Evolutionary conservation across 768 basidiomycete species (phyloP), one percentile per base, ranked within the genome.

Genomic region (Xerocomellus chrysenteron): DNA sequence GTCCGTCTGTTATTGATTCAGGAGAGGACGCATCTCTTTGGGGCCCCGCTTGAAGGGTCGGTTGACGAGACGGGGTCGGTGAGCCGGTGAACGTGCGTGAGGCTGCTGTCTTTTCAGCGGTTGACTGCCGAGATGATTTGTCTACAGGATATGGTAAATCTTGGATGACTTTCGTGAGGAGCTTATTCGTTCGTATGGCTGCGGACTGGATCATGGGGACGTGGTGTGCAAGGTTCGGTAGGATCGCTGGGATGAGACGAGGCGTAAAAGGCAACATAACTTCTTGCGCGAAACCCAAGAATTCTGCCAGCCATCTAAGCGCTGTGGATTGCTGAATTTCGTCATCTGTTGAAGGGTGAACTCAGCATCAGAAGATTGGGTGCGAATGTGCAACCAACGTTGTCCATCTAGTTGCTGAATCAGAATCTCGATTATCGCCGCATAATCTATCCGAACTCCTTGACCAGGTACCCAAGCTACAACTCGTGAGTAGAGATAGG

Each of bases 181-280:
- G 81, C 60, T 90, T 88, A 68, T 98, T 98, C 39, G 94, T 94
- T 35, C 87, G 83, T 44, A 84, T 80, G 1, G 97, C 97, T 4
- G 88, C 90, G 1, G 85, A 80, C 65, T 95, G 92, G 57, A 98
- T 98, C 80, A 88, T 88, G 1, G 84, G 77, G 47, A 88, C 89
- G 64, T 94, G 92, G 61, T 96, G 93, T 0, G 96, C 94, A 47
- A 99, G 86, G 65, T 96, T 97, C 9, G 94, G 94, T 16, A 99
- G 81, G 55, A 99, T 90, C 10, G 92, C 92, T 10, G 91, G 88
- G 43, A 99, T 88, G 44, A 99, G 85, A 40, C 92, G 86, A 1
- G 97, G 94, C 0, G 94, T 93, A 67, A 97, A 97, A 2, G 92
- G 90, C 28, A 98, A 84, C 81, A 98, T 92, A 52, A 95, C 92